Percentiles rank a stretch among this genome's conserved stretches.
Conservation (phyloP, 306 rosid species). For the Cyamopsis tetragonoloba region DNA sequence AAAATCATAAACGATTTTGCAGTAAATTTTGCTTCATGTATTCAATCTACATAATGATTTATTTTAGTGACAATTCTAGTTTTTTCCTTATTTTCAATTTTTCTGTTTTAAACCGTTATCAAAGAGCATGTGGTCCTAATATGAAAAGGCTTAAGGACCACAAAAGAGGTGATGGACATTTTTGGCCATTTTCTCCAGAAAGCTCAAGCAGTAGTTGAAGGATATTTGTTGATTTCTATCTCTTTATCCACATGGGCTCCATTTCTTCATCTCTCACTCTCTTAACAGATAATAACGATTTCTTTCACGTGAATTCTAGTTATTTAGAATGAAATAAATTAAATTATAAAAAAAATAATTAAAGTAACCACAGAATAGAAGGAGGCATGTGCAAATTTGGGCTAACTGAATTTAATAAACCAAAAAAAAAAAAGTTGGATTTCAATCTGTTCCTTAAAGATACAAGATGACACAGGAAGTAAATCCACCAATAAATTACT, state of each 20-base stretch:
- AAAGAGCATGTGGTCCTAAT: constrained; percentile 43
- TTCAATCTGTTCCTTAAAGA: constrained; percentile 30
- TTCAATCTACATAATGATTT: neutral
- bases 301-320: neutral
- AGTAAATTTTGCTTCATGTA: neutral
- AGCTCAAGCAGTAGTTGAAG: constrained; percentile 37
- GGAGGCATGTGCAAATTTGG: constrained; percentile 31
- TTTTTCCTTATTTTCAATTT: neutral
- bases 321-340: constrained; percentile 15
- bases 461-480: constrained; percentile 33
- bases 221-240: constrained; percentile 20
- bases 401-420: constrained; percentile 25
- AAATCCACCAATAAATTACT: constrained; percentile 21
- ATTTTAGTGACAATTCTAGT: neutral
- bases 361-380: constrained; percentile 7
- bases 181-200: constrained; percentile 44
- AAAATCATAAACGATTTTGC: too few species aligned
- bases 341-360: too few species aligned
- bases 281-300: constrained; percentile 18
- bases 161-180: constrained; percentile 33
- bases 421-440: constrained; percentile 31
- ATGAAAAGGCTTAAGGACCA: constrained; percentile 42
- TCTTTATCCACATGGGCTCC: constrained; percentile 43
- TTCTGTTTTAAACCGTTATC: constrained; percentile 13
- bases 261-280: constrained; percentile 24